Percentiles rank a stretch among this genome's conserved stretches.
phyloP scores from a whole-genome alignment of 257 asterid species.

The Osmanthus fragrans region DNA sequence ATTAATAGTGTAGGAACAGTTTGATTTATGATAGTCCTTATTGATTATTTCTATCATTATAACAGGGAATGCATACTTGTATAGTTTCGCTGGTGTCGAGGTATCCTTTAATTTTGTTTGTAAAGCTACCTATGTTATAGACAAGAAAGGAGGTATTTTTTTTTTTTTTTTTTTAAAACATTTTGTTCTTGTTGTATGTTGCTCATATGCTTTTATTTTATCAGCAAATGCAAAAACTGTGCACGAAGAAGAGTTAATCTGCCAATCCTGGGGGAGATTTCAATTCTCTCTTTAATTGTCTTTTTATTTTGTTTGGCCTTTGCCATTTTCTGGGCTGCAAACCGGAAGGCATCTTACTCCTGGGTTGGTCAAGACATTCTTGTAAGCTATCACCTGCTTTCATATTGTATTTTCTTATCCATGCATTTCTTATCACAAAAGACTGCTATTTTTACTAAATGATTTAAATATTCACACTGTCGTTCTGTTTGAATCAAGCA shows the following conservation, averaged over 20 bases:
- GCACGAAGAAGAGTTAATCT: constrained; percentile 59
- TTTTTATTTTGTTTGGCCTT: constrained; percentile 65
- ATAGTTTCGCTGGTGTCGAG: constrained; percentile 75
- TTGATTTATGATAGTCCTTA: constrained; percentile 5
- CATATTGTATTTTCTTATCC: not conserved
- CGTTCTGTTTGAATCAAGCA: not conserved
- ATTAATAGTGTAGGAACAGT: not conserved
- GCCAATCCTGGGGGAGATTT: constrained; percentile 78
- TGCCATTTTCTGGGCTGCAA: constrained; percentile 85
- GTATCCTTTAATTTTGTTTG: constrained; percentile 39
- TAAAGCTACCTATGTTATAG: not conserved
- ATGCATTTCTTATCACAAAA: not conserved
- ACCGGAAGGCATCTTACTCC: constrained; percentile 81
- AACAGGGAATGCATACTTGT: constrained; percentile 97
- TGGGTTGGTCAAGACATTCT: constrained; percentile 98
- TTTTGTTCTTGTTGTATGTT: constrained; percentile 14
- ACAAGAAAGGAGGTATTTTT: constrained; percentile 16
- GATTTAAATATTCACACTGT: not conserved
- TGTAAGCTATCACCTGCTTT: constrained; percentile 52
- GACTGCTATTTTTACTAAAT: not conserved
- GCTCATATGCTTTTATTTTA: constrained; percentile 28
- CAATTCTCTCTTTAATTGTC: constrained; percentile 71
- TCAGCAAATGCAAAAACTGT: constrained; percentile 77
- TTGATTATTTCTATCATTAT: constrained; percentile 25
- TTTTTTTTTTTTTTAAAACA: not conserved